Conservation (phyloP, 169 alveolate species). For the Cryptosporidium tyzzeri region DNA sequence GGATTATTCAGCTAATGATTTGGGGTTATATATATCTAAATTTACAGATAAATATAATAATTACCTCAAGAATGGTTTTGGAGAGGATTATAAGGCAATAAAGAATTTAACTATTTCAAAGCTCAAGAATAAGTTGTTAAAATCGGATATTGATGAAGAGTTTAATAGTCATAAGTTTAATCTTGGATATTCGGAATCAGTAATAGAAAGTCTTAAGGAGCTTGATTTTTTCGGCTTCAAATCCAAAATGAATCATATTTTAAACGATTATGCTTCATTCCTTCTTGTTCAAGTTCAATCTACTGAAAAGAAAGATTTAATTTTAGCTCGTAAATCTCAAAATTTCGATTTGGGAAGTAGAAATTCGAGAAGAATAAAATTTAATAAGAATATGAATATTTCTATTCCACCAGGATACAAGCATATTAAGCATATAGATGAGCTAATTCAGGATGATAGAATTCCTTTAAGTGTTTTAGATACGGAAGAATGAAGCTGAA, state of each 20-base stretch:
- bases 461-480: slow-evolving; percentile 20
- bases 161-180: slow-evolving; percentile 20
- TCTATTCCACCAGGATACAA: slow-evolving; percentile 19
- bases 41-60: slow-evolving; percentile 7
- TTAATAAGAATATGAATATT: background rate
- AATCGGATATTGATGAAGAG: slow-evolving; percentile 13
- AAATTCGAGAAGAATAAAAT: background rate
- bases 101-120: slow-evolving; percentile 14
- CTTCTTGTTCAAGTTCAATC: slow-evolving; percentile 45
- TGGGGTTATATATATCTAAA: slow-evolving; percentile 27
- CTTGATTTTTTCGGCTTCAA: background rate
- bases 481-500: background rate
- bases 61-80: background rate
- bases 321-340: background rate
- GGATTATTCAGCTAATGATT: slow-evolving; percentile 38
- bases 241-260: background rate
- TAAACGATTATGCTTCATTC: slow-evolving; percentile 1
- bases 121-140: background rate
- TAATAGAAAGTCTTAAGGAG: background rate
- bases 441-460: slow-evolving; percentile 42
- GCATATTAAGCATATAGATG: slow-evolving; percentile 38
- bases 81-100: background rate
- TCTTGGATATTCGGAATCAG: background rate
- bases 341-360: background rate
- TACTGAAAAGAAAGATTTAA: background rate